Evolutionary conservation across 345 rosid genomes (phyloP), one percentile per base, ranked within the genome.

Genomic region (Rhodomyrtus tomentosa): DNA sequence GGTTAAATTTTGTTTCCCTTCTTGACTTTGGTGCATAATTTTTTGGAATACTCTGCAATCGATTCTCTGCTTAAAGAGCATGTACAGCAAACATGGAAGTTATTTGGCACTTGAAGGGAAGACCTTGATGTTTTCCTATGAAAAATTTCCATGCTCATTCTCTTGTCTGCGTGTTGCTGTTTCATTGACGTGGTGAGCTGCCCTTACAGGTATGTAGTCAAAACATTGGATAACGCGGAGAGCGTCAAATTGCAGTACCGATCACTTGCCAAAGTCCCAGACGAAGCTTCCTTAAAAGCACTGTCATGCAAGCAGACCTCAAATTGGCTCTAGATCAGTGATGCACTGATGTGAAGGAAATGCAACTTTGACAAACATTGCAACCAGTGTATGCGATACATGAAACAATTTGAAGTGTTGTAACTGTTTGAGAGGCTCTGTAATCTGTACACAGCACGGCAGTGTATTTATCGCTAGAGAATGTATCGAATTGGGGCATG

Each of bases 201-300:
- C 85, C 20, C 83, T 55, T 83, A 50, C 89, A 95, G 98, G 98
- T 96, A 96, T 73, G 98, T 96, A 81, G 98, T 95, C 87, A 96
- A 96, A 91, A 96, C 98, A 53, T 80, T 94, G 88, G 99, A 96
- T 91, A 93, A 96, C 84, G 95, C 95, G 51, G 98, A 95, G 92
- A 92, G 98, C 86, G 95, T 95, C 20, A 96, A 96, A 88, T 86
- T 96, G 89, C 98, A 96, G 88, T 95, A 96, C 86, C 95, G 96
- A 32, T 96, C 98, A 20, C 95, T 94, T 22, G 94, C 98, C 51
- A 96, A 93, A 89, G 90, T 94, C 85, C 49, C 93, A 22, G 92
- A 92, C 25, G 88, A 87, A 82, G 83, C 90, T 25, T 85, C 90
- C 81, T 83, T 90, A 6, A 90, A 89, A 87, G 87, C 90, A 50